Base-by-base conservation (phyloP, 2,329 filamentous ascomycete genomes). In the Cordyceps militaris region DNA sequence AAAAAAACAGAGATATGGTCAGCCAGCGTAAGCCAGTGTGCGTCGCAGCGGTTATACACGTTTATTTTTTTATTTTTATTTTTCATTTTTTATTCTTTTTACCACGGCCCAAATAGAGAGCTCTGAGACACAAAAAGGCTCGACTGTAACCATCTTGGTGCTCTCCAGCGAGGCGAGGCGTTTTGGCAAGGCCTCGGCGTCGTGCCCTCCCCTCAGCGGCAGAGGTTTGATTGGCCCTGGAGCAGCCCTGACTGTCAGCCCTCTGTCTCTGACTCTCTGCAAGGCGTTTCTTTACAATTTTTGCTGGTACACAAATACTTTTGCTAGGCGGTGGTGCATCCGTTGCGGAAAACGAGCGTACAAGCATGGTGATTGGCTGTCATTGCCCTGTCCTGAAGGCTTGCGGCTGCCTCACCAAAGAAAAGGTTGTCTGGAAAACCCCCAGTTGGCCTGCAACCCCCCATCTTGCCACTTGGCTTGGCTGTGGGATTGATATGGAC, bases 341-440 rank as follows among this genome's bases (percentile, higher is more conserved):
- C 36, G 51, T 53, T 40, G 40, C 28, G 28, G 51, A 14, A 44
- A 46, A 36, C 23, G 40, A 32, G 51, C 40, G 51, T 44, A 24
- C 40, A 26, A n/a, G 51, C 40, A 40, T 21, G 28, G 21, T 54
- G 51, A 54, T 54, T 54, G 51, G 51, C 40, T 21, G 51, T n/a
- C 13, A 21, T 16, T 24, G 26, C 24, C 50, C 50, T 54, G 38
- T 44, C 34, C 34, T 16, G 7, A 11, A 47, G 42, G 52, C 52
- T 55, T 55, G 42, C 38, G 50, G n/a, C 30, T 36, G 52, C 52
- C 52, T 36, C 40, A 36, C 50, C 34, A 24, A 23, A 24, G 10
- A 26, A 46, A 46, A 38, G 30, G 21, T 24, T 48, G 50, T n/a
- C 26, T 32, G n/a, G 7, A 9, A 16, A 42, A 11, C 10, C 26